A percentile compares a stretch with the other conserved stretches of the same genome.
These are phyloP conservation scores for Erysiphe pisi DNA, from an alignment of 2,329 filamentous ascomycete species.

Conservation along the genomic window DNA sequence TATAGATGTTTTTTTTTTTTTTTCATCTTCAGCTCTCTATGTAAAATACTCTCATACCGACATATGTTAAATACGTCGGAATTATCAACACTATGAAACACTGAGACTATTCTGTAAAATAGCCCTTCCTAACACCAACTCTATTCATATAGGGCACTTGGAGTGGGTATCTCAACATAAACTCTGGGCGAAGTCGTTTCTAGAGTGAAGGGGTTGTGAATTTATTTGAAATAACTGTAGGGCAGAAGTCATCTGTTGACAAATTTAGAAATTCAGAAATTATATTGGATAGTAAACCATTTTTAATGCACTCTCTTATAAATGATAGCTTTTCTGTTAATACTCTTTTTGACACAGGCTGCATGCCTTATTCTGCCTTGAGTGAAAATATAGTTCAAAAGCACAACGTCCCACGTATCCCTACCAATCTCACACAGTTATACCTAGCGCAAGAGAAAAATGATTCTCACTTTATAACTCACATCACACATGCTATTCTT, in stretches of 20 bases:
- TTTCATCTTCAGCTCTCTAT: no score
- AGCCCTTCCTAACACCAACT: no score
- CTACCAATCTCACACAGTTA: neutral
- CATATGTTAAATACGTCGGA: no score
- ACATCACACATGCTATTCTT: slow-evolving; percentile 24
- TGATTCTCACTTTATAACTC: neutral
- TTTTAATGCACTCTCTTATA: slow-evolving; percentile 16
- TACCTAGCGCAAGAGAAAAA: slow-evolving; percentile 4
- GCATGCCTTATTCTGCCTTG: slow-evolving; percentile 6
- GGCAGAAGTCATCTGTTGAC: neutral
- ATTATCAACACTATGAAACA: no score
- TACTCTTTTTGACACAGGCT: slow-evolving; percentile 22
- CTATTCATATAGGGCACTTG: no score
- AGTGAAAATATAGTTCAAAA: slow-evolving; percentile 22
- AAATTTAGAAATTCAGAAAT: neutral
- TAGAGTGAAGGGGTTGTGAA: neutral
- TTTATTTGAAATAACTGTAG: neutral
- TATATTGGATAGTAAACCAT: slow-evolving; percentile 20
- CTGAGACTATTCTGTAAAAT: no score
- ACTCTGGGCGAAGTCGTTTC: neutral
- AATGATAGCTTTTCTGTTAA: slow-evolving; percentile 24
- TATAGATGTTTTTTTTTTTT: no score
- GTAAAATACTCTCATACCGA: no score
- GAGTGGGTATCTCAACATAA: no score
- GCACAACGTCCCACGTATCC: slow-evolving; percentile 20